Base-by-base conservation (phyloP, 306 rosid genomes). In the Psophocarpus tetragonolobus region DNA sequence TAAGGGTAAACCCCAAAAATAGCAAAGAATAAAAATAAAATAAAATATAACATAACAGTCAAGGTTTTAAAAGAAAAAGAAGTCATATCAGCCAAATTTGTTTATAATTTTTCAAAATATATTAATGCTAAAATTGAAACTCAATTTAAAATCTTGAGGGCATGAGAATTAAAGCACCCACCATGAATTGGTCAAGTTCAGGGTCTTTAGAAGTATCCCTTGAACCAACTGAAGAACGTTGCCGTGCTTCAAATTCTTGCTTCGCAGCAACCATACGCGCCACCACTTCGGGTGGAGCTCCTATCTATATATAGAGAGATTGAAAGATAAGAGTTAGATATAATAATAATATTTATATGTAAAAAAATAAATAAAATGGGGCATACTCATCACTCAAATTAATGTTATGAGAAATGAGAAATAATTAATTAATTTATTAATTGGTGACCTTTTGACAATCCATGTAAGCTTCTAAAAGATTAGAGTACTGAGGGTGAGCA, bases 111-210 rank as follows among this genome's bases (percentile, higher is more conserved):
- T 56, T 21, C 0, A 53, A 1, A 53, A 21, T 53, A 20, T 21
- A 4, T 8, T 7, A 9, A 0, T 24, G 3, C 10, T 24, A 0
- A 24, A 57, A 57, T 1, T 0, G 4, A 1, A 5, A 4, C 4
- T 23, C 5, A 50, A 18, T 20, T 51, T 8, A 51, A 20, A 51
- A 20, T 7, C 27, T 51, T 51, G 1, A 38, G 2, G 2, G 39
- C 39, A 2, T 35, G 10, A 35, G 10, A 10, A 1, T 7, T 35
- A 38, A 8, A 53, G 8, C 14, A 11, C 14, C 29, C 78, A 95
- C 99, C 97, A 95, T 95, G 86, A 95, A 95, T 80, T 91, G 99
- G 53, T 95, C 99, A 48, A 95, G 97, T 78, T 95, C 99, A 56
- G 97, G 99, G 76, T 95, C 99, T 83, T 95, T 89, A 0, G 85